Conservation (phyloP, 192 early-diverging fungal genomes). For the Dissophora ornata region DNA sequence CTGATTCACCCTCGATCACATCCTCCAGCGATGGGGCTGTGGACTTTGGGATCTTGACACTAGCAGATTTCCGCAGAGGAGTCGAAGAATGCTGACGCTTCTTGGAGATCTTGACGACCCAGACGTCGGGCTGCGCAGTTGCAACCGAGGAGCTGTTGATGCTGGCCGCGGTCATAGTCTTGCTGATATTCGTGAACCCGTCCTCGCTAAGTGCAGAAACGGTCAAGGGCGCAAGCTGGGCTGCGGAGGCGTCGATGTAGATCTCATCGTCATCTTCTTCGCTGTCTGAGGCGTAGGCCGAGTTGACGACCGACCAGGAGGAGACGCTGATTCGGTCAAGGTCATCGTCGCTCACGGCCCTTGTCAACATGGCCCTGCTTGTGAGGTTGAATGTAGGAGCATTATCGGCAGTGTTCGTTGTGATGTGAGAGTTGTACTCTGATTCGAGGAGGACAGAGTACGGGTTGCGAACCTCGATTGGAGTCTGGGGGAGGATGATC, state of each 20-base stretch:
- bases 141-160: slow-evolving; percentile 32
- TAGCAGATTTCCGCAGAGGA: not conserved
- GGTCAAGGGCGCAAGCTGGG: slow-evolving; percentile 12
- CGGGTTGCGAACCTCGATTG: slow-evolving; percentile 35
- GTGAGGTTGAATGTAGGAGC: not conserved
- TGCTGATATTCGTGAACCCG: slow-evolving; percentile 48
- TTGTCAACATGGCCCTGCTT: slow-evolving; percentile 3
- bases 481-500: slow-evolving; percentile 20
- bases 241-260: slow-evolving; percentile 6
- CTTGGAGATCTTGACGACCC: slow-evolving; percentile 45
- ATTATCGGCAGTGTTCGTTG: not conserved
- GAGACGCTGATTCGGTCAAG: slow-evolving; percentile 21
- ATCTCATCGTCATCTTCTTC: slow-evolving; percentile 30
- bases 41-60: not conserved
- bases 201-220: slow-evolving; percentile 18
- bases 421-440: not conserved
- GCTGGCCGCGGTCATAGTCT: slow-evolving; percentile 36
- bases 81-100: slow-evolving; percentile 6
- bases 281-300: slow-evolving; percentile 22
- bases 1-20: slow-evolving; percentile 10
- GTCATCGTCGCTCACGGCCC: slow-evolving; percentile 17
- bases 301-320: slow-evolving; percentile 47
- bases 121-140: slow-evolving; percentile 12
- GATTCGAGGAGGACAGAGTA: slow-evolving; percentile 27
- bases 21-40: slow-evolving; percentile 12